Base-by-base conservation (phyloP, 2,329 filamentous ascomycete genomes). In the Penicillium sp. region DNA sequence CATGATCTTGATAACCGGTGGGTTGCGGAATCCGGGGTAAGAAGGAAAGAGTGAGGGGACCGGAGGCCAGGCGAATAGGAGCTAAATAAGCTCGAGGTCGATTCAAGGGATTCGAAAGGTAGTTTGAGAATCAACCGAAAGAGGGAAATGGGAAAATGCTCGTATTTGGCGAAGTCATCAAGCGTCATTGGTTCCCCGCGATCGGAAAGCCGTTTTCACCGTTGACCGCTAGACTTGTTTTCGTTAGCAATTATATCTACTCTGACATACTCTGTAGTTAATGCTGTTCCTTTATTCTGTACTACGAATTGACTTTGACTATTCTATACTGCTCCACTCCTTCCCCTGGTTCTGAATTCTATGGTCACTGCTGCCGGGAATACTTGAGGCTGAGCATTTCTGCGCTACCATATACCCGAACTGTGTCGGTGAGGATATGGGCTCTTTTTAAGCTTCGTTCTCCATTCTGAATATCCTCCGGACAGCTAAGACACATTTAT, bases 1-100 rank as follows among this genome's bases (percentile, higher is more conserved):
- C 44, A 47, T 47, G 26, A 39, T 47, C 44, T 42, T 42, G 26
- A 26, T 18, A 22, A 29, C n/a, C 11, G 11, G 16, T 10, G 16
- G 14, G 26, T 9, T 18, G 31, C 20, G 31, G 39, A 54, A 51
- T 54, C 51, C 46, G 51, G 51, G 49, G 51, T 49, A 51, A 44
- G 16, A 18, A 20, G n/a, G 42, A n/a, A n/a, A n/a, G n/a, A n/a
- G n/a, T n/a, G n/a, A n/a, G n/a, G n/a, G n/a, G n/a, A n/a, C n/a
- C n/a, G n/a, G 14, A 18, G 31, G 4, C 7, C 18, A 11, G 2
- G 8, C 10, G n/a, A 5, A 34, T 4, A 4, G 29, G 14, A 16
- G 9, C 11, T 18, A 18, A 18, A 6, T 11, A 16, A 18, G 4
- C 3, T 18, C 31, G 35, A 23, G 10, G 10, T 7, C n/a, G 22